Conservation (phyloP, 306 rosid species). For the Clitoria ternatea region DNA sequence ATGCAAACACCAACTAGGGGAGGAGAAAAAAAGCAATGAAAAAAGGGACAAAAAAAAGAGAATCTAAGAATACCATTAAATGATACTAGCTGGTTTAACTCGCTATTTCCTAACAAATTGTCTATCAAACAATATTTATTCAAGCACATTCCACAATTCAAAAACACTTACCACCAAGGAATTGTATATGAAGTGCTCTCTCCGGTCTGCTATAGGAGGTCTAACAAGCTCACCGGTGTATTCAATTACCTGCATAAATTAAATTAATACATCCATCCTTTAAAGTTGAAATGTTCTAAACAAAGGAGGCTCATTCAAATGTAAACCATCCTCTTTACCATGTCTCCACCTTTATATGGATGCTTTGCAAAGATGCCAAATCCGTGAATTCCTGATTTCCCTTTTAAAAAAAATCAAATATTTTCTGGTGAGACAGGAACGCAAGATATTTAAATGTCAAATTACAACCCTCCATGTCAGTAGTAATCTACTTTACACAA, state of each 20-base stretch:
- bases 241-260: conserved; percentile 74
- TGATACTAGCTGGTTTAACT: background rate
- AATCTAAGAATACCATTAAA: background rate
- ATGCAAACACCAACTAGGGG: background rate
- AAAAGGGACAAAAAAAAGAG: background rate
- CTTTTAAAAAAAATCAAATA: conserved; percentile 34
- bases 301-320: conserved; percentile 16
- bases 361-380: conserved; percentile 97
- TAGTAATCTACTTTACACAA: conserved; percentile 10
- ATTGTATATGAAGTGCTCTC: conserved; percentile 94
- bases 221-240: conserved; percentile 96
- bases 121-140: background rate
- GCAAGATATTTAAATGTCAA: conserved; percentile 12
- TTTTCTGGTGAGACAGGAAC: background rate
- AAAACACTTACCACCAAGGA: conserved; percentile 81
- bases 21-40: background rate
- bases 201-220: conserved; percentile 92
- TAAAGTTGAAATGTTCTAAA: conserved; percentile 12
- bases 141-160: conserved; percentile 11
- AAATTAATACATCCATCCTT: background rate
- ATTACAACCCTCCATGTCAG: conserved; percentile 2
- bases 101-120: background rate
- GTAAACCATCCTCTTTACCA: conserved; percentile 52
- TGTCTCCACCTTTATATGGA: conserved; percentile 97
- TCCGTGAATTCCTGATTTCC: conserved; percentile 98